Percentiles rank a stretch among this genome's conserved stretches.
phyloP scores from a whole-genome alignment of 306 rosid species.

The Sechiopsis laciniata region DNA sequence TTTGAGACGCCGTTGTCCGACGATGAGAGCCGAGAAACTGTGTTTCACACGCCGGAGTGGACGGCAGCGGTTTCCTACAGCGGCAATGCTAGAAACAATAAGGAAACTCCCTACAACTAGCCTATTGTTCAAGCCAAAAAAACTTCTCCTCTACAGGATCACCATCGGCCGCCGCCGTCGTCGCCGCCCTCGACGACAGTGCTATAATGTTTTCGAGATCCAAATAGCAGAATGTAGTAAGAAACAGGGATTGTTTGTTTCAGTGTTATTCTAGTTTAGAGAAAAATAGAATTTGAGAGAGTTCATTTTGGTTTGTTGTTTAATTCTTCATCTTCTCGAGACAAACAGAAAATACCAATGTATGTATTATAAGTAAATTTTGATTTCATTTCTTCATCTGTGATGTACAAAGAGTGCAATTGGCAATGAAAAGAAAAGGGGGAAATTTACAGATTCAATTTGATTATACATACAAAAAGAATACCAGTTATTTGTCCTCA shows the following conservation, averaged over 20 bases:
- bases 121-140: conserved; percentile 60
- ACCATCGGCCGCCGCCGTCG: conserved; percentile 18
- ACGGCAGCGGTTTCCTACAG: conserved; percentile 53
- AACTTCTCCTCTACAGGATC: conserved; percentile 60
- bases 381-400: conserved; percentile 16
- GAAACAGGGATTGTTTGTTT: neutral
- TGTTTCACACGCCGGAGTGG: conserved; percentile 70
- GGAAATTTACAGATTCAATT: neutral
- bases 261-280: neutral
- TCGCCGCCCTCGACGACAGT: conserved; percentile 19
- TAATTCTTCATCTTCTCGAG: neutral
- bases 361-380: neutral
- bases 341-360: neutral
- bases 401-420: neutral
- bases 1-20: conserved; percentile 43
- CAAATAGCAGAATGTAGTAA: conserved; percentile 14
- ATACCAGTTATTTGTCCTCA: conserved; percentile 20
- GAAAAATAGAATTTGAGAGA: neutral
- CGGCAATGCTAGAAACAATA: conserved; percentile 48
- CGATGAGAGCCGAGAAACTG: conserved; percentile 46
- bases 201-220: neutral
- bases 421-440: neutral
- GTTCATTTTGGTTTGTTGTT: neutral
- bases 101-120: conserved; percentile 17
- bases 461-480: neutral